A percentile compares a stretch with the other conserved stretches of the same genome.
phyloP scores from a whole-genome alignment of 2,329 filamentous ascomycete species.

The Ceratocystis cacaofunesta region DNA sequence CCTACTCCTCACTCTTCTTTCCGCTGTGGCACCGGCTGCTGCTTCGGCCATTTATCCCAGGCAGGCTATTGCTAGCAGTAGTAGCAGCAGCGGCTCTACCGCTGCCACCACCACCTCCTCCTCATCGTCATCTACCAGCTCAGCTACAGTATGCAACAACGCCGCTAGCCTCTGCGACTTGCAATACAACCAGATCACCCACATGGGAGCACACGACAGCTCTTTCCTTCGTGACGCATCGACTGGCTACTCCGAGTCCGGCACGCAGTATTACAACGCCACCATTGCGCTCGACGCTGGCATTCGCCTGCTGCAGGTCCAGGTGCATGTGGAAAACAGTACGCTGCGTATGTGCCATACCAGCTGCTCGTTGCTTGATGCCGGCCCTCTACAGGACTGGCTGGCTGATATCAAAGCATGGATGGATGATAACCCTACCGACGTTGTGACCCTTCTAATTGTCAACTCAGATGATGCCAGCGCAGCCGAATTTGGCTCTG shows the following conservation, averaged over 20 bases:
- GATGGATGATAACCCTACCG: slow-evolving; percentile 55
- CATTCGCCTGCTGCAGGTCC: slow-evolving; percentile 54
- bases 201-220: slow-evolving; percentile 63
- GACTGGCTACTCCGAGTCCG: slow-evolving; percentile 46
- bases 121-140: slow-evolving; percentile 18
- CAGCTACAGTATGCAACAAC: slow-evolving; percentile 55
- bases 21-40: neutral
- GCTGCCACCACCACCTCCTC: neutral
- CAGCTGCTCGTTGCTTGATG: slow-evolving; percentile 51
- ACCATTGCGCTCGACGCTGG: slow-evolving; percentile 56
- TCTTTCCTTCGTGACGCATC: slow-evolving; percentile 53
- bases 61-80: neutral
- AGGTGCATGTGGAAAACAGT: slow-evolving; percentile 36
- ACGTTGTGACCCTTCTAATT: slow-evolving; percentile 60
- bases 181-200: slow-evolving; percentile 60
- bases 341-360: slow-evolving; percentile 57
- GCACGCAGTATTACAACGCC: slow-evolving; percentile 62
- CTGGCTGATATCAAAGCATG: slow-evolving; percentile 48
- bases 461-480: slow-evolving; percentile 52
- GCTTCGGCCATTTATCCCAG: neutral
- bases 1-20: neutral
- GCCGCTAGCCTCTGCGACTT: slow-evolving; percentile 57
- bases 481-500: slow-evolving; percentile 37
- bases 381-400: slow-evolving; percentile 50
- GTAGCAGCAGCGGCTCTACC: neutral